Conservation (phyloP, 2,329 filamentous ascomycete species). For the Aspergillus oerlinghausenensis region DNA sequence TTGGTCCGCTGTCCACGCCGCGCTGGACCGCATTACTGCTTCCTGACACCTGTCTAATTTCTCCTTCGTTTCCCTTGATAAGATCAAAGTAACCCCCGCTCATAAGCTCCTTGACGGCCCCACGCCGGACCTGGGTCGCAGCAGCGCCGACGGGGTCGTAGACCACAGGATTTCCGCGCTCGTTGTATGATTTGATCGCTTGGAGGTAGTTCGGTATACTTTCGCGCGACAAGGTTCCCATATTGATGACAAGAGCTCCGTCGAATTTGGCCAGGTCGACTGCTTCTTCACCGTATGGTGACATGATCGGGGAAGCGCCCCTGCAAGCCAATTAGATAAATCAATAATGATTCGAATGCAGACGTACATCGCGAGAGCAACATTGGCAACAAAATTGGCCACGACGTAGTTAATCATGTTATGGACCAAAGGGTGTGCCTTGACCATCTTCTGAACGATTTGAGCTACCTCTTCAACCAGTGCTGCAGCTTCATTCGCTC, state of each 20-base stretch:
- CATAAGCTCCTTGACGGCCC: slow-evolving; percentile 68
- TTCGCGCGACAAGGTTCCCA: slow-evolving; percentile 83
- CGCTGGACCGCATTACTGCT: slow-evolving; percentile 60
- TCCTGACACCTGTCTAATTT: slow-evolving; percentile 71
- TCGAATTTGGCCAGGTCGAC: slow-evolving; percentile 71
- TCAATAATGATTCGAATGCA: not conserved
- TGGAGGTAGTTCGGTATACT: slow-evolving; percentile 66
- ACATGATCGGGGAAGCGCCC: slow-evolving; percentile 91
- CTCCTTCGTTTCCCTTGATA: slow-evolving; percentile 91
- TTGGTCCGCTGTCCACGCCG: slow-evolving; percentile 74
- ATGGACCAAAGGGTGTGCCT: slow-evolving; percentile 70
- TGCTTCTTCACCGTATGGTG: slow-evolving; percentile 79
- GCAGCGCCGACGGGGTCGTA: slow-evolving; percentile 89
- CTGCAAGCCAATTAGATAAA: slow-evolving; percentile 25
- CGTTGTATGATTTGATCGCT: slow-evolving; percentile 78
- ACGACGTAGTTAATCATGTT: slow-evolving; percentile 98
- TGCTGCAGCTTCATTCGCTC: slow-evolving; percentile 21
- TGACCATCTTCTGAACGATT: slow-evolving; percentile 58
- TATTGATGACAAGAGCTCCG: slow-evolving; percentile 83
- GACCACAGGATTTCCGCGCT: slow-evolving; percentile 67
- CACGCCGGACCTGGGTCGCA: slow-evolving; percentile 68
- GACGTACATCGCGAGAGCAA: slow-evolving; percentile 66
- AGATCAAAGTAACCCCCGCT: slow-evolving; percentile 72
- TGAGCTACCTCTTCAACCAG: slow-evolving; percentile 35
- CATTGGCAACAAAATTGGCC: slow-evolving; percentile 90